Percentiles rank a stretch among this genome's conserved stretches.
Evolutionary conservation across 108 stramenopile genomes (phyloP).

Genomic region (Stephanodiscus triporus): DNA sequence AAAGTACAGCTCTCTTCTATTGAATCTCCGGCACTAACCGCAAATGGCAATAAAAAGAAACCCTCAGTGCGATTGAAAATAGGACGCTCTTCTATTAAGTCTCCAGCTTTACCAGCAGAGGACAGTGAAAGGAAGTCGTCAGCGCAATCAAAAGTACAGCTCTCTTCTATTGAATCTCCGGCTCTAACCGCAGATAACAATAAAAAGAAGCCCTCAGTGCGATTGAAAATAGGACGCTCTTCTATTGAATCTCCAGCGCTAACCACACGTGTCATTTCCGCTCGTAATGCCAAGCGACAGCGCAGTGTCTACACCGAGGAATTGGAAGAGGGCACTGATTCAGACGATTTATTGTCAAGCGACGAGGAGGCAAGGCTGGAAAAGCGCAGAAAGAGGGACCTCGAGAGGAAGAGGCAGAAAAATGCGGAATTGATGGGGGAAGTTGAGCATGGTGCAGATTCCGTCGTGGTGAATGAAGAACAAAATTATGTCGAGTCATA

Average conservation of each 20-base stretch:
- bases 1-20: background rate
- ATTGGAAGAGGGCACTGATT: conserved; percentile 55
- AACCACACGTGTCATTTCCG: conserved; percentile 16
- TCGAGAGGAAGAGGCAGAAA: conserved; percentile 40
- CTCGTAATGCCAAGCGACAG: conserved; percentile 52
- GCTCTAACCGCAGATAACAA: background rate
- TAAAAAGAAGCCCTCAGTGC: background rate
- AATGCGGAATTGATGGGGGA: conserved; percentile 7
- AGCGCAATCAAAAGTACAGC: background rate
- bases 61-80: background rate
- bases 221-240: background rate
- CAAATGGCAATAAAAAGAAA: background rate
- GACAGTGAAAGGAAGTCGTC: background rate
- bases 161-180: conserved; percentile 6
- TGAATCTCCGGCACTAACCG: no score
- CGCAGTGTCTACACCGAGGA: conserved; percentile 57
- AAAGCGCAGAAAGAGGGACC: conserved; percentile 35
- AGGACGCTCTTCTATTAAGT: conserved; percentile 1
- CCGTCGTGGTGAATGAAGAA: conserved; percentile 18
- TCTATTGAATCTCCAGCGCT: conserved; percentile 5
- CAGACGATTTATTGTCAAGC: conserved; percentile 61
- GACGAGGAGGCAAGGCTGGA: conserved; percentile 47
- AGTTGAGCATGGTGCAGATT: conserved; percentile 11
- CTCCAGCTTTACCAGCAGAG: background rate
- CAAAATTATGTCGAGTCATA: conserved; percentile 21